phyloP scores from a whole-genome alignment of 1,139 yeast genomes.

The Geotrichum citri-aurantii region DNA sequence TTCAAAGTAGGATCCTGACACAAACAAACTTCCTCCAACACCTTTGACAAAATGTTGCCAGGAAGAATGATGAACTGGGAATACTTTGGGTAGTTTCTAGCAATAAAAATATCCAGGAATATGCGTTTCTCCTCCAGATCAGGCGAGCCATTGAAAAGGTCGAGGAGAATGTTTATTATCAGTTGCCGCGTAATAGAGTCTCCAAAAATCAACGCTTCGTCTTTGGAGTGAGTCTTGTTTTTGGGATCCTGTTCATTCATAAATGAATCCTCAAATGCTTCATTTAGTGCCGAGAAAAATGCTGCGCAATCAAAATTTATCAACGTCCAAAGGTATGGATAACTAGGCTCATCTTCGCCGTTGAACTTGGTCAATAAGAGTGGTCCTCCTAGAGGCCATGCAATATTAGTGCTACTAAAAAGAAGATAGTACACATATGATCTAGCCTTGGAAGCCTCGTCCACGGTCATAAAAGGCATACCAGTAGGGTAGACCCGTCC shows the following conservation, averaged over 20 bases:
- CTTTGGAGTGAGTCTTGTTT: conserved; percentile 14
- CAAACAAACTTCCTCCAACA: conserved; percentile 50
- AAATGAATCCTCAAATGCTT: conserved; percentile 68
- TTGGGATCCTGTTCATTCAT: conserved; percentile 43
- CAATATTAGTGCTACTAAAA: conserved; percentile 46
- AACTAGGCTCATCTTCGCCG: conserved; percentile 40
- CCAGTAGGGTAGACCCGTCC: conserved; percentile 79
- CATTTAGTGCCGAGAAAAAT: conserved; percentile 62
- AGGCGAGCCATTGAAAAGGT: conserved; percentile 39
- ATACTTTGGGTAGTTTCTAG: conserved; percentile 73
- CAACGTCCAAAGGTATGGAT: conserved; percentile 53
- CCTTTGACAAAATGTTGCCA: conserved; percentile 47
- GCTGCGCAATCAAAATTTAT: conserved; percentile 49
- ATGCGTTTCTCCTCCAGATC: conserved; percentile 19
- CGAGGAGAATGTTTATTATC: conserved; percentile 60
- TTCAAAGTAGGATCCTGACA: conserved; percentile 38
- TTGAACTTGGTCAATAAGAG: conserved; percentile 23
- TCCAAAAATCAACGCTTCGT: conserved; percentile 31
- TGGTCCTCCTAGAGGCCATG: conserved; percentile 42
- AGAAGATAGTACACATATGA: conserved; percentile 47
- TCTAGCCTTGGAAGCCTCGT: conserved; percentile 39
- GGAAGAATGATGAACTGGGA: conserved; percentile 69
- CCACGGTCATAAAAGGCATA: conserved; percentile 16
- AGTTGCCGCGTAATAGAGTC: conserved; percentile 52
- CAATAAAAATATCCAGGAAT: conserved; percentile 60